These are phyloP conservation scores for Leptomonas pyrrhocoris DNA, from an alignment of 208 protist genomes.

Conservation along the genomic window DNA sequence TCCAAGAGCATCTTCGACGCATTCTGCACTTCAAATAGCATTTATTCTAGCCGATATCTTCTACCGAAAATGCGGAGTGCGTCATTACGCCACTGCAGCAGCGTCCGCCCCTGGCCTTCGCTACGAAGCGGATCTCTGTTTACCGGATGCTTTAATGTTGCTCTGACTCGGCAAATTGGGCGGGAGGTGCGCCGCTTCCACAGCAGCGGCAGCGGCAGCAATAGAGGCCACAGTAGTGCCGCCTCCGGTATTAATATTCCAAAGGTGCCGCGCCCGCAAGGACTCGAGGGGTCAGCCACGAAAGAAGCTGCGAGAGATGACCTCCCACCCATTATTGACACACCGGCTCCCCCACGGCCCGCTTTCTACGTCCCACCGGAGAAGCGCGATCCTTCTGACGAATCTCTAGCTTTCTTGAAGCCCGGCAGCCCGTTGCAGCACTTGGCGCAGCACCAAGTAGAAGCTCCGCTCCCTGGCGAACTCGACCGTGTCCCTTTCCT, in stretches of 20 bases:
- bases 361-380: conserved; percentile 76
- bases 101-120: neutral
- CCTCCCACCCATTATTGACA: conserved; percentile 35
- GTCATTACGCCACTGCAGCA: neutral
- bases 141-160: neutral
- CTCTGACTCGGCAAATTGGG: neutral
- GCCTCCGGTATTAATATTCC: neutral
- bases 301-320: neutral
- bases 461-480: conserved; percentile 23
- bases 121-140: neutral
- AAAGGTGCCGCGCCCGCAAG: neutral
- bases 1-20: no score
- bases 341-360: conserved; percentile 56
- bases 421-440: conserved; percentile 39
- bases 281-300: neutral
- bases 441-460: conserved; percentile 13
- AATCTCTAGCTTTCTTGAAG: conserved; percentile 70
- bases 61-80: neutral
- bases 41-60: neutral
- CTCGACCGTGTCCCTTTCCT: conserved; percentile 51
- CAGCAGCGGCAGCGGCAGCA: neutral
- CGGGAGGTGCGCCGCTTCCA: neutral
- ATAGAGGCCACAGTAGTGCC: neutral
- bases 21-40: no score
- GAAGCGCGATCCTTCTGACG: conserved; percentile 61